A percentile compares a stretch with the other conserved stretches of the same genome.
phyloP scores from a whole-genome alignment of 1,284 basidiomycete genomes.

The Cerioporus squamosus region DNA sequence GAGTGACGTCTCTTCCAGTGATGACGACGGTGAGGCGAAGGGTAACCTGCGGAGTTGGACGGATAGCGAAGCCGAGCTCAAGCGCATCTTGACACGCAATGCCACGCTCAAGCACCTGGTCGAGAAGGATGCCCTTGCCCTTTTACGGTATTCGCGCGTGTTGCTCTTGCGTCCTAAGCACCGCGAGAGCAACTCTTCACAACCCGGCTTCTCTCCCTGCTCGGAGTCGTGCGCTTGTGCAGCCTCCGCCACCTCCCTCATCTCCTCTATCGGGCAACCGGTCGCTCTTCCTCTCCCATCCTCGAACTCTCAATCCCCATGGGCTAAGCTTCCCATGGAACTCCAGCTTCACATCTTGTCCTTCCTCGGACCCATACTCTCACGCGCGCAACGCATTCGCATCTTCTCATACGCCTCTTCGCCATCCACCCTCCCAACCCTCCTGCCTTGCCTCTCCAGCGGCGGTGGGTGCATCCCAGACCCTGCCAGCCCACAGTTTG shows the following conservation, averaged over 20 bases:
- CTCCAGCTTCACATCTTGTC: conserved; percentile 63
- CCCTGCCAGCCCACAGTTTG: conserved; percentile 34
- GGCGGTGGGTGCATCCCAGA: conserved; percentile 37
- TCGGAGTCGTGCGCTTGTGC: conserved; percentile 18
- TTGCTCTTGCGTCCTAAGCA: conserved; percentile 44
- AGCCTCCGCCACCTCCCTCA: conserved; percentile 11
- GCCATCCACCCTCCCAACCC: conserved; percentile 55
- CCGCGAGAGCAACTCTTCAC: not conserved
- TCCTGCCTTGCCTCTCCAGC: conserved; percentile 39
- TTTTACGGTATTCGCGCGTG: conserved; percentile 55
- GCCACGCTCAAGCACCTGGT: conserved; percentile 47
- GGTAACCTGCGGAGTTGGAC: conserved; percentile 35
- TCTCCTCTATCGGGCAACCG: conserved; percentile 22
- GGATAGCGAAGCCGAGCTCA: conserved; percentile 43
- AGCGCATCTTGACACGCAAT: conserved; percentile 51
- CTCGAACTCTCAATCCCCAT: conserved; percentile 36
- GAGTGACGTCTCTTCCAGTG: conserved; percentile 30
- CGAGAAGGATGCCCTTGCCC: conserved; percentile 52
- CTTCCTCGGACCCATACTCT: conserved; percentile 61
- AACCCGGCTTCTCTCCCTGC: conserved; percentile 7
- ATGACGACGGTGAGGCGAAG: conserved; percentile 27
- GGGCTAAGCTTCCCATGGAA: conserved; percentile 58
- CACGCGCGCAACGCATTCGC: conserved; percentile 55
- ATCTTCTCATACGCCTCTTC: conserved; percentile 61
- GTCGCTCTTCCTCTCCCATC: conserved; percentile 4